These are phyloP conservation scores for Capronia coronata DNA, from an alignment of 2,329 filamentous ascomycete species.

Conservation along the genomic window DNA sequence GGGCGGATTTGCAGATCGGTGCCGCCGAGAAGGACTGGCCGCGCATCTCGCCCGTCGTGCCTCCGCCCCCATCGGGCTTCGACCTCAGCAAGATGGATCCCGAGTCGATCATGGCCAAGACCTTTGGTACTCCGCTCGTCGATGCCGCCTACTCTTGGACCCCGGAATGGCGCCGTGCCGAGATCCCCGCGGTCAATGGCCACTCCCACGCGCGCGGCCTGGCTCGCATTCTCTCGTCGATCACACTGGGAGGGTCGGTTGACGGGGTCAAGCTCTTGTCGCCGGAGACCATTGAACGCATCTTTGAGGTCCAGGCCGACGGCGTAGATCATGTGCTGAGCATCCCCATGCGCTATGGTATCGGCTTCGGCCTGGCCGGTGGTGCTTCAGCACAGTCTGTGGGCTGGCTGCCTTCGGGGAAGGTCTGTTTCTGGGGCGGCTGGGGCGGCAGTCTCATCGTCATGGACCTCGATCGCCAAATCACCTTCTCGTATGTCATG, in stretches of 20 bases:
- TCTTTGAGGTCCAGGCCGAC: conserved; percentile 41
- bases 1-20: conserved; percentile 46
- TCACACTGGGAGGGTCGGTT: conserved; percentile 33
- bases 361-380: conserved; percentile 38
- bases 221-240: conserved; percentile 38
- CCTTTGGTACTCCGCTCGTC: conserved; percentile 30
- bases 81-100: conserved; percentile 25
- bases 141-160: conserved; percentile 27
- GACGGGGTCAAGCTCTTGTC: conserved; percentile 38
- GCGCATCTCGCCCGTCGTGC: conserved; percentile 37
- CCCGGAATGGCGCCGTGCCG: conserved; percentile 35
- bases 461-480: conserved; percentile 39
- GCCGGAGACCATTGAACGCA: conserved; percentile 39
- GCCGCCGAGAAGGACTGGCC: conserved; percentile 38
- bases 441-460: conserved; percentile 43
- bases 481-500: conserved; percentile 45
- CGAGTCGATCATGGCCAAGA: conserved; percentile 31
- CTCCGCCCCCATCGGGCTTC: conserved; percentile 19
- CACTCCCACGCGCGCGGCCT: conserved; percentile 43
- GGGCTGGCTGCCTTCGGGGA: conserved; percentile 29
- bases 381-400: conserved; percentile 26
- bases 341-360: conserved; percentile 36
- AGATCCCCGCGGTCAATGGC: conserved; percentile 42
- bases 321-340: conserved; percentile 40
- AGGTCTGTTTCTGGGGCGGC: conserved; percentile 40